These are phyloP conservation scores for Trypanosoma cruzi DNA, from an alignment of 208 protist species.

Conservation along the genomic window DNA sequence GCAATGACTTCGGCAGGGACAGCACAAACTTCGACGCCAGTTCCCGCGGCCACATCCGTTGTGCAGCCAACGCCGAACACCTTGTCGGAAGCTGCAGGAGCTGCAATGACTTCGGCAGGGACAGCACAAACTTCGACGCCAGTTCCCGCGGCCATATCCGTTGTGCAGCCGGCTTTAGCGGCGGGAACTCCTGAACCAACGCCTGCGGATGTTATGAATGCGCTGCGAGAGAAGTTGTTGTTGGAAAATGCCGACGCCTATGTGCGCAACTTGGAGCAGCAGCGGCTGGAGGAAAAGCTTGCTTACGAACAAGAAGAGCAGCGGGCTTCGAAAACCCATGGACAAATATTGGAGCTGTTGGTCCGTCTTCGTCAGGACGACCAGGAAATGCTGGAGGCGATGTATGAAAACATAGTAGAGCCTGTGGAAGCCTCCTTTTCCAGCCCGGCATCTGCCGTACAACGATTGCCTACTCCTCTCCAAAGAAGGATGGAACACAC, in stretches of 20 bases:
- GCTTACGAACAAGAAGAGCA: not conserved
- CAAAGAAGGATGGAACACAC: not conserved
- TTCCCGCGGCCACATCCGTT: no score
- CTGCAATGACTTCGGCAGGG: not conserved
- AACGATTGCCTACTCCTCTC: constrained; percentile 8
- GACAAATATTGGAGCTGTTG: constrained; percentile 15
- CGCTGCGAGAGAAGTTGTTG: constrained; percentile 28
- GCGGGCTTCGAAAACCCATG: constrained; percentile 3
- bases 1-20: no score
- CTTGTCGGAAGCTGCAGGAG: not conserved
- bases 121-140: not conserved
- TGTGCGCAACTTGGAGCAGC: constrained; percentile 25
- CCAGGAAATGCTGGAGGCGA: constrained; percentile 28
- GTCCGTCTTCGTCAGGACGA: constrained; percentile 26
- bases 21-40: no score
- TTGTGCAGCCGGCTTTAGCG: not conserved
- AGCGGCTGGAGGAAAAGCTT: not conserved
- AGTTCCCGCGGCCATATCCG: not conserved
- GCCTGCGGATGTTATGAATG: constrained; percentile 27
- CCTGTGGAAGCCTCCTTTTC: not conserved
- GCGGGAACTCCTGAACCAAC: constrained; percentile 5
- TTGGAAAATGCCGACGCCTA: constrained; percentile 31
- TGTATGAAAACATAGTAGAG: constrained; percentile 23
- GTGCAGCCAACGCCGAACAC: not conserved
- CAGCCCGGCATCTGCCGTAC: not conserved